phyloP scores from a whole-genome alignment of 2,329 filamentous ascomycete species.

The Alternaria brassicae region DNA sequence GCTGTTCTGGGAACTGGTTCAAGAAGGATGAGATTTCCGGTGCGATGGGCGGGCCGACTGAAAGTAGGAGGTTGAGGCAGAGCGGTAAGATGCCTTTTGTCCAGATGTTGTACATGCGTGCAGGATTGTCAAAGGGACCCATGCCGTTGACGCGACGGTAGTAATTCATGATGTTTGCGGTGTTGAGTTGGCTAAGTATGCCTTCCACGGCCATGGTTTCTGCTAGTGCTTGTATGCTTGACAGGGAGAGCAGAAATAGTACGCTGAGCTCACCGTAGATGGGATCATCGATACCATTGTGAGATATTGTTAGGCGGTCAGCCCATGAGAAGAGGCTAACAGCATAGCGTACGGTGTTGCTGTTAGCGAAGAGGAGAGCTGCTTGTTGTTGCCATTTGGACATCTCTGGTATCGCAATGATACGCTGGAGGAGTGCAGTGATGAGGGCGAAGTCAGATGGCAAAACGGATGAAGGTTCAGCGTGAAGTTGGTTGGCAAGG shows the following conservation, averaged over 20 bases:
- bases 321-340: constrained; percentile 93
- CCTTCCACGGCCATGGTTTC: constrained; percentile 91
- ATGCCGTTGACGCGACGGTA: constrained; percentile 73
- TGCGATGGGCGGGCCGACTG: constrained; percentile 81
- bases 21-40: constrained; percentile 86
- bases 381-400: constrained; percentile 64
- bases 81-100: constrained; percentile 85
- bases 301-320: constrained; percentile 72
- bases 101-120: constrained; percentile 89
- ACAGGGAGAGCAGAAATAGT: constrained; percentile 86
- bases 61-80: constrained; percentile 83
- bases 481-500: constrained; percentile 82
- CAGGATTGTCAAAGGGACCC: constrained; percentile 78
- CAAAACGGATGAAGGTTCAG: constrained; percentile 67
- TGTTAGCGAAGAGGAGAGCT: constrained; percentile 60
- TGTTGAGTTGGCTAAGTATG: constrained; percentile 78
- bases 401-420: constrained; percentile 79
- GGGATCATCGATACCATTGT: constrained; percentile 72
- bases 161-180: constrained; percentile 78
- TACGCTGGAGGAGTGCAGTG: constrained; percentile 86
- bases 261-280: constrained; percentile 93
- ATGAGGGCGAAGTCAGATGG: constrained; percentile 86
- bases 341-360: constrained; percentile 78
- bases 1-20: constrained; percentile 84
- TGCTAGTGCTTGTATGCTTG: constrained; percentile 78